Evolutionary conservation across 352 stramenopile genomes (phyloP), one percentile per base, ranked within the genome.

Genomic region (Phytophthora ohioensis): DNA sequence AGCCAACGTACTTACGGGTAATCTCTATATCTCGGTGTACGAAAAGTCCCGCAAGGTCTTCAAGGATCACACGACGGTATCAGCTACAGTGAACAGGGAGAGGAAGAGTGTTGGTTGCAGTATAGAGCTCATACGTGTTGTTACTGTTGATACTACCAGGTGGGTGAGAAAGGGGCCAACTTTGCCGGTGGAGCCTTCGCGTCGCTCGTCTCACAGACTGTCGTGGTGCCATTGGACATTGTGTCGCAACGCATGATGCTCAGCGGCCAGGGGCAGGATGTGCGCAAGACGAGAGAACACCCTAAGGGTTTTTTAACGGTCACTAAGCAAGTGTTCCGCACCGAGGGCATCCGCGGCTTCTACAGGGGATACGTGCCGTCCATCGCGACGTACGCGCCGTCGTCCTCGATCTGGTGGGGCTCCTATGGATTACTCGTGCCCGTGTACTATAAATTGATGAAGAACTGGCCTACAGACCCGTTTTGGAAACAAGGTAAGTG

Each of bases 221-320:
- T 96, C 36, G 86, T 96, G 48, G 90, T 96, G 45, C 88, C 90
- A 49, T 79, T 96, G 12, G 91, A 97, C 69, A 95, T 97, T 57
- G 89, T 97, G 60, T 94, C 88, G 48, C 91, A 97, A 64, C 84
- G 84, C 56, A 93, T 97, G 87, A 96, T 97, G 91, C 86, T 96
- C 46, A 88, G 82, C 63, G 86, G 83, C 31, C 89, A 96, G 71
- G 87, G 87, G 45, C 70, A 85, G 47, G 70, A 90, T 62, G 75
- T 79, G 21, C 81, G 76, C 63, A 81, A 85, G 73, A 91, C 81
- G 3, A 75, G 82, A 41, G 82, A 91, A 61, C 79, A 76, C 15
- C 63, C 81, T 17, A 80, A 82, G 35, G 81, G 88, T 3, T 87
- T 96, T 42, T 3, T 94, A 9, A 51, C 69, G 5, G 84, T 94